These are phyloP conservation scores for Clavariopsis aquatica DNA, from an alignment of 495 filamentous ascomycete genomes.

Conservation along the genomic window DNA sequence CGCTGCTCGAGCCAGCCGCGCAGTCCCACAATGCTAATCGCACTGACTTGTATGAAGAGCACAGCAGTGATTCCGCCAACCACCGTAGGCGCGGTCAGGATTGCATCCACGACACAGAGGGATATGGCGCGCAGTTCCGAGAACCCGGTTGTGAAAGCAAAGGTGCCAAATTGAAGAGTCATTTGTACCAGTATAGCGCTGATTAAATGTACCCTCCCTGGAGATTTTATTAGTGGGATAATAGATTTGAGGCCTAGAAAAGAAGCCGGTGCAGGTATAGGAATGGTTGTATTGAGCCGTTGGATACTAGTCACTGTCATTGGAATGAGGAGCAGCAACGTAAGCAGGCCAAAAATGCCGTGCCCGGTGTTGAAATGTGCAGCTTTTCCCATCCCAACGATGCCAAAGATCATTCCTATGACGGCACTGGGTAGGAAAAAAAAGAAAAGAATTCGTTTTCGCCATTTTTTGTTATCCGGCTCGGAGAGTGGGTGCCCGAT, in stretches of 20 bases:
- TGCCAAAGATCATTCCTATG: conserved; percentile 7
- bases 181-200: conserved; percentile 2
- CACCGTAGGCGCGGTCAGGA: conserved; percentile 13
- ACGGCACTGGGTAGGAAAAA: conserved; percentile 8
- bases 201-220: neutral
- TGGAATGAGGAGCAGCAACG: conserved; percentile 5
- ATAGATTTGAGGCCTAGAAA: neutral
- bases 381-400: conserved; percentile 13
- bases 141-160: conserved; percentile 1
- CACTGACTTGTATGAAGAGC: conserved; percentile 8
- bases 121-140: neutral
- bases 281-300: conserved; percentile 2
- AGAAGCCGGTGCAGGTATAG: neutral
- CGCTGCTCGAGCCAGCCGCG: conserved; percentile 13
- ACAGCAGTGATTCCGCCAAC: neutral
- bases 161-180: conserved; percentile 4
- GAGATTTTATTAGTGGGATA: conserved; percentile 2
- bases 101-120: conserved; percentile 18
- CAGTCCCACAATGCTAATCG: conserved; percentile 6
- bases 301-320: neutral
- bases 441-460: conserved; percentile 5
- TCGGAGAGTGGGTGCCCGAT: conserved; percentile 8
- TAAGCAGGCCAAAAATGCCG: conserved; percentile 17
- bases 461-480: conserved; percentile 18
- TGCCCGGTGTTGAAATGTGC: conserved; percentile 10